A percentile compares a stretch with the other conserved stretches of the same genome.
phyloP scores from a whole-genome alignment of 768 basidiomycete genomes.

The Russula olivacea region DNA sequence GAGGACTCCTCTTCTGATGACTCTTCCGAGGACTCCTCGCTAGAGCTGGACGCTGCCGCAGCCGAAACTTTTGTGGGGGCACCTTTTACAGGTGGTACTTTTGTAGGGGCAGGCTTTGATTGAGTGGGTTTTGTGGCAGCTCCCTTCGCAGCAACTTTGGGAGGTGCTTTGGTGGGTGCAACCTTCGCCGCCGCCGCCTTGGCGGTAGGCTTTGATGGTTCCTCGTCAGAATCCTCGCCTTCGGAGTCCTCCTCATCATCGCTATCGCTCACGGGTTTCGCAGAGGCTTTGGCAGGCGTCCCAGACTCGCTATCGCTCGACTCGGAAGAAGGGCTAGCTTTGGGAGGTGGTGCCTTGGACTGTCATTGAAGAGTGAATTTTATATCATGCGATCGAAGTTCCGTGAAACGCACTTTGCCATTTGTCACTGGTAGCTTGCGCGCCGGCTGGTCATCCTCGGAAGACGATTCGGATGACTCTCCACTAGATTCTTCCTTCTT shows the following conservation, averaged over 20 bases:
- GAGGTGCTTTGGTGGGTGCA: constrained; percentile 5
- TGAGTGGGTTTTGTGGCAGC: neutral
- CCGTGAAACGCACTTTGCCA: constrained; percentile 9
- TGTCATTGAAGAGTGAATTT: constrained; percentile 23
- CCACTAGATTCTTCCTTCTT: constrained; percentile 27
- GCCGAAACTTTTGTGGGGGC: constrained; percentile 22
- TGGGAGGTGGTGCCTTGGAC: constrained; percentile 30
- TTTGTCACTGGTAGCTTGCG: constrained; percentile 19
- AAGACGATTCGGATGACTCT: constrained; percentile 32
- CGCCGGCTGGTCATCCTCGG: constrained; percentile 38
- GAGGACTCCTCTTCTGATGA: constrained; percentile 1
- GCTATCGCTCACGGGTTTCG: too few species aligned
- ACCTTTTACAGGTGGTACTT: constrained; percentile 32
- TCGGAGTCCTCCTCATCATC: too few species aligned
- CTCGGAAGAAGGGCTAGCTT: constrained; percentile 26
- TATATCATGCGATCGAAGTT: neutral
- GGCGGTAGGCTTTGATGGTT: too few species aligned
- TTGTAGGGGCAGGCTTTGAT: constrained; percentile 25
- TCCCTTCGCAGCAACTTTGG: constrained; percentile 11
- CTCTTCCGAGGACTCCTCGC: constrained; percentile 19
- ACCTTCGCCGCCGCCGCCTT: constrained; percentile 1
- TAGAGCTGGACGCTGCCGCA: constrained; percentile 15
- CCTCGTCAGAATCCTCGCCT: too few species aligned
- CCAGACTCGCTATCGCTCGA: constrained; percentile 24
- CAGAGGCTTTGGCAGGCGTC: neutral